Percentiles rank a stretch among this genome's conserved stretches.
Conservation (phyloP, 1,139 yeast genomes). For the Yamadazyma diospyri region DNA sequence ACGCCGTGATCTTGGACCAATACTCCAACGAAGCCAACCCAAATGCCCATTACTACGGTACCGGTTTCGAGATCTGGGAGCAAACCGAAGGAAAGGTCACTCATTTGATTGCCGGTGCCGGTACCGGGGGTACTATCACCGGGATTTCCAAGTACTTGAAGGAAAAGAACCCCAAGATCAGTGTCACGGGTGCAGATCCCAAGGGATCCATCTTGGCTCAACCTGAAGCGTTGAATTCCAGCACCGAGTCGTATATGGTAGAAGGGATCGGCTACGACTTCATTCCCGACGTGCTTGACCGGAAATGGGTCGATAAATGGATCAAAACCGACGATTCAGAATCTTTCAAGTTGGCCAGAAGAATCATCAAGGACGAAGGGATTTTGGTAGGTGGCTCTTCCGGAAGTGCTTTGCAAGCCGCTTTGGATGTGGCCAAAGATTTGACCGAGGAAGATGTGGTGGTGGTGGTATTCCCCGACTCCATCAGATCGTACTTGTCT, state of each 20-base stretch:
- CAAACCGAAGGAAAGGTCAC: slow-evolving; percentile 73
- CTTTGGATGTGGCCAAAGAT: slow-evolving; percentile 65
- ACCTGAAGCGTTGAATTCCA: slow-evolving; percentile 69
- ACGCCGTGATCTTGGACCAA: slow-evolving; percentile 83
- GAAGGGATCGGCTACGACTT: slow-evolving; percentile 94
- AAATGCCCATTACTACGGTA: slow-evolving; percentile 78
- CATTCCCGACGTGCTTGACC: slow-evolving; percentile 75
- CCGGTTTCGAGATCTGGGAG: slow-evolving; percentile 84
- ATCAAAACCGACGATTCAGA: slow-evolving; percentile 83
- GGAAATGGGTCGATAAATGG: slow-evolving; percentile 72
- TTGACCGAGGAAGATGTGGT: slow-evolving; percentile 71
- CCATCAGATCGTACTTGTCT: slow-evolving; percentile 81
- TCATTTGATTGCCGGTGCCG: slow-evolving; percentile 86
- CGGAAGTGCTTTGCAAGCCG: slow-evolving; percentile 82
- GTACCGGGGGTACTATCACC: slow-evolving; percentile 82
- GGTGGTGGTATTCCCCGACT: slow-evolving; percentile 84
- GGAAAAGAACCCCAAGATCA: slow-evolving; percentile 61
- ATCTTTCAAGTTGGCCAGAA: slow-evolving; percentile 77
- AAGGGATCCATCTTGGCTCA: slow-evolving; percentile 81
- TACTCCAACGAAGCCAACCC: slow-evolving; percentile 80
- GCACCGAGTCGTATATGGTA: slow-evolving; percentile 65
- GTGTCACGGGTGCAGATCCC: slow-evolving; percentile 82
- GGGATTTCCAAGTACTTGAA: slow-evolving; percentile 79
- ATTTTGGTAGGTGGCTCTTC: slow-evolving; percentile 86
- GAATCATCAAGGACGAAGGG: slow-evolving; percentile 83